Conservation (phyloP, 106 monocot genomes). For the Alisma plantagoaquatica region DNA sequence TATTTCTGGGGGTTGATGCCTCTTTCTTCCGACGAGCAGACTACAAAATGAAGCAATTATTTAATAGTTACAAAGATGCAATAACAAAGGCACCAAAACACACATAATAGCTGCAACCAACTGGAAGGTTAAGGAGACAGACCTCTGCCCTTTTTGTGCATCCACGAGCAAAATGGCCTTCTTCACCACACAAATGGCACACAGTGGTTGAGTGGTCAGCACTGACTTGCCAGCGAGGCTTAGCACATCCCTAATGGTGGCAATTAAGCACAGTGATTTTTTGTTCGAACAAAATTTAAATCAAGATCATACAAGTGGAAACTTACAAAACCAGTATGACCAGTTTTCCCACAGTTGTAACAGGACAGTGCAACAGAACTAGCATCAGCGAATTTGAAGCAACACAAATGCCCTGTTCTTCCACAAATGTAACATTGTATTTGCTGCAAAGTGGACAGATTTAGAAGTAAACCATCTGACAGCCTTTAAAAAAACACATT, state of each 20-base stretch:
- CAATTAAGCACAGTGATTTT: too few species aligned
- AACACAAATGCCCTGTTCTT: too few species aligned
- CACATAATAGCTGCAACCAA: constrained; percentile 13
- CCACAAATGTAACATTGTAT: too few species aligned
- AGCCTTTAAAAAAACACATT: too few species aligned
- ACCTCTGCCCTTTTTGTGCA: constrained; percentile 60
- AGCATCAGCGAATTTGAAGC: too few species aligned
- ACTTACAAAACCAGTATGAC: too few species aligned
- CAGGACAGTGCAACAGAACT: too few species aligned
- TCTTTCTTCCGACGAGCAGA: constrained; percentile 10
- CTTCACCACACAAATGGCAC: constrained; percentile 83
- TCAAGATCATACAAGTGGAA: too few species aligned
- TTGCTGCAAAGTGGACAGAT: too few species aligned
- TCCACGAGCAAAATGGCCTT: constrained; percentile 94
- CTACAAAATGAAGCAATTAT: constrained; percentile 18
- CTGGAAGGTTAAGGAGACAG: constrained; percentile 21
- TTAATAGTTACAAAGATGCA: background rate
- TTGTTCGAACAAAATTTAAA: too few species aligned
- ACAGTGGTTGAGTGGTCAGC: constrained; percentile 19
- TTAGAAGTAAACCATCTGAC: too few species aligned
- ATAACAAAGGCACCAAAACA: background rate
- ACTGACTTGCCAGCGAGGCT: constrained; percentile 27
- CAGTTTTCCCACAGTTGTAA: too few species aligned
- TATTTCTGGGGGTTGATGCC: constrained; percentile 17
- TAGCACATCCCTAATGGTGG: constrained; percentile 92